A percentile compares a stretch with the other conserved stretches of the same genome.
phyloP scores from a whole-genome alignment of 371 early-diverging fungal genomes.

The Nematocida sp. region DNA sequence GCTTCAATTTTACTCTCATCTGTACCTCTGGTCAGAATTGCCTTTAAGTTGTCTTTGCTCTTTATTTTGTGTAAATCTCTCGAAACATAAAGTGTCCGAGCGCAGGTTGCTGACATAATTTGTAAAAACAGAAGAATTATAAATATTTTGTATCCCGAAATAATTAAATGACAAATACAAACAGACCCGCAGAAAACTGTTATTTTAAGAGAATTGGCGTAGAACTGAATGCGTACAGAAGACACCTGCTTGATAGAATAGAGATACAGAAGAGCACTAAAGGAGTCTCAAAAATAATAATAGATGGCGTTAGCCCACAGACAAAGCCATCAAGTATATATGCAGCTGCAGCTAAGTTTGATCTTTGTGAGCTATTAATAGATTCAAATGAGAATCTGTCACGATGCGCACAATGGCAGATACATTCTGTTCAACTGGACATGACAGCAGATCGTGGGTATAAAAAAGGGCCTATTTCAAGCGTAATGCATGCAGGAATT shows the following conservation, averaged over 20 bases:
- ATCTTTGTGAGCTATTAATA: constrained; percentile 33
- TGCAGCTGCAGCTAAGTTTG: neutral
- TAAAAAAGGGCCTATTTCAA: constrained; percentile 21
- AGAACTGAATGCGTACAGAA: neutral
- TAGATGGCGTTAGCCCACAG: constrained; percentile 3
- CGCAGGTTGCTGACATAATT: constrained; percentile 22
- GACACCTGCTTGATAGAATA: neutral
- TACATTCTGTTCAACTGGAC: constrained; percentile 21
- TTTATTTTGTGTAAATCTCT: constrained; percentile 2
- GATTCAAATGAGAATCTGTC: neutral
- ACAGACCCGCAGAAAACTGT: neutral
- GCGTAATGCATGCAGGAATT: neutral
- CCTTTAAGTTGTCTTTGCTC: constrained; percentile 35
- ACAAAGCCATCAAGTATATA: constrained; percentile 32
- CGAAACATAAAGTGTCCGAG: constrained; percentile 43
- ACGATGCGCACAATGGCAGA: constrained; percentile 19
- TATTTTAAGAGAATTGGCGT: no score
- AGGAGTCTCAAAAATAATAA: constrained; percentile 12
- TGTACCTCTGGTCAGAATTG: constrained; percentile 22
- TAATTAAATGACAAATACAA: neutral
- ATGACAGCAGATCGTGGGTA: neutral
- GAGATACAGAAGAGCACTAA: neutral
- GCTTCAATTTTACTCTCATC: constrained; percentile 40
- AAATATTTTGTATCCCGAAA: constrained; percentile 5
- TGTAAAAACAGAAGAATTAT: constrained; percentile 21